Conservation (phyloP, 2,329 filamentous ascomycete genomes). For the Calonectria hongkongensis region DNA sequence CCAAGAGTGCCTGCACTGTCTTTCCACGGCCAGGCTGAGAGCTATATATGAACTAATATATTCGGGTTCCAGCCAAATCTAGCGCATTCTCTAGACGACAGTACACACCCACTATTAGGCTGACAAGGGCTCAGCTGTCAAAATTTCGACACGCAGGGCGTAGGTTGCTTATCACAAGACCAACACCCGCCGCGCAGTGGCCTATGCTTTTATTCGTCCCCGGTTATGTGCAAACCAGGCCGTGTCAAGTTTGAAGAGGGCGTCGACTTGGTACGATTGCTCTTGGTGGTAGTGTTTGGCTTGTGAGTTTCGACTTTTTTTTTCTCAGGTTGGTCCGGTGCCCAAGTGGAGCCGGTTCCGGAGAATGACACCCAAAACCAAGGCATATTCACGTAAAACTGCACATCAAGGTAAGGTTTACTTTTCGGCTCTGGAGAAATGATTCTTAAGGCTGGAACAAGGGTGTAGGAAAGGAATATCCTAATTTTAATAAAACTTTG, state of each 20-base stretch:
- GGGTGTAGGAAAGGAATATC: too few relatives aligned
- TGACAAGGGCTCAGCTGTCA: slow-evolving; percentile 20
- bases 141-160: slow-evolving; percentile 18
- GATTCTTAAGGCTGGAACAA: not conserved
- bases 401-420: not conserved
- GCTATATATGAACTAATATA: slow-evolving; percentile 3
- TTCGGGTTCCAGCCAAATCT: slow-evolving; percentile 28
- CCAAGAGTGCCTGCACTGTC: not conserved
- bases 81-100: slow-evolving; percentile 6
- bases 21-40: not conserved
- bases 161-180: not conserved
- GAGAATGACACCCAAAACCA: not conserved
- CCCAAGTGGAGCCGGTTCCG: slow-evolving; percentile 21
- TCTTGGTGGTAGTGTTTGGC: not conserved
- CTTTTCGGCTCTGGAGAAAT: not conserved
- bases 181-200: not conserved
- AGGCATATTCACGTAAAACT: not conserved
- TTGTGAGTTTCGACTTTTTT: not conserved
- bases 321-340: slow-evolving; percentile 9
- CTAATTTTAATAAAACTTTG: too few relatives aligned
- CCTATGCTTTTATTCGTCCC: slow-evolving; percentile 1
- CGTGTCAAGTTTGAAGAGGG: not conserved
- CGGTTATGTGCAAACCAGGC: not conserved
- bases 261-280: not conserved
- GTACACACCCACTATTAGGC: slow-evolving; percentile 25